phyloP scores from a whole-genome alignment of 192 early-diverging fungal species.

The Radiomyces spectabilis region DNA sequence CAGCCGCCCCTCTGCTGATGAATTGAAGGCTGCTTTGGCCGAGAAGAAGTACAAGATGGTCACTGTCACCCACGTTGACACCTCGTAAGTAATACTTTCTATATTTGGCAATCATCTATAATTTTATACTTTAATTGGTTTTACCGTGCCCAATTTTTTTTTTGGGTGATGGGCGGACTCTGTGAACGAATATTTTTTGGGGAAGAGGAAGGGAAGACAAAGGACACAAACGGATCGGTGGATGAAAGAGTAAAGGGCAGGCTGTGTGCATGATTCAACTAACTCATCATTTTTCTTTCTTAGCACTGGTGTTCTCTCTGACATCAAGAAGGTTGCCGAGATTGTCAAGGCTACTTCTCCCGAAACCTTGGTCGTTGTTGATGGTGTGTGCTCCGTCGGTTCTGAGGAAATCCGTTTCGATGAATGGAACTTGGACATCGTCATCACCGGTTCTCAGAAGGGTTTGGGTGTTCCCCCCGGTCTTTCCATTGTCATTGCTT shows the following conservation, averaged over 20 bases:
- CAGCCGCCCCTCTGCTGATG: conserved; percentile 54
- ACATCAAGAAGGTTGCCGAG: conserved; percentile 69
- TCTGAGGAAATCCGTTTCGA: conserved; percentile 90
- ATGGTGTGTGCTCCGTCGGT: conserved; percentile 94
- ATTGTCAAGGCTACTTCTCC: conserved; percentile 73
- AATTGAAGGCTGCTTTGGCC: conserved; percentile 58
- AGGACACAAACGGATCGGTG: too few species aligned
- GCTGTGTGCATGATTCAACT: too few species aligned
- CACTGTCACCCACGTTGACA: conserved; percentile 94
- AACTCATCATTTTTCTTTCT: not conserved
- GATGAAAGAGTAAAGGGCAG: too few species aligned
- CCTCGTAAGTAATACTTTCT: conserved; percentile 45
- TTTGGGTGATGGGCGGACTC: too few species aligned
- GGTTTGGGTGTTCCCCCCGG: conserved; percentile 93
- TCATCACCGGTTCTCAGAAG: conserved; percentile 93
- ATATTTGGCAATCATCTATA: too few species aligned
- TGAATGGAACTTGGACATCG: conserved; percentile 86
- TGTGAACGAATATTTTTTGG: too few species aligned
- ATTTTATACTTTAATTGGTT: too few species aligned
- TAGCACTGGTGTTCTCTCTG: conserved; percentile 77
- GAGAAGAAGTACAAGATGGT: conserved; percentile 74
- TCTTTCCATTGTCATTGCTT: conserved; percentile 80
- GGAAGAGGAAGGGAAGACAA: not conserved
- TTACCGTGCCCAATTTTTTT: too few species aligned
- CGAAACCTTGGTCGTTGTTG: conserved; percentile 82